Evolutionary conservation across 305 asterid species (phyloP).

Genomic region (Fraxinus nigra): DNA sequence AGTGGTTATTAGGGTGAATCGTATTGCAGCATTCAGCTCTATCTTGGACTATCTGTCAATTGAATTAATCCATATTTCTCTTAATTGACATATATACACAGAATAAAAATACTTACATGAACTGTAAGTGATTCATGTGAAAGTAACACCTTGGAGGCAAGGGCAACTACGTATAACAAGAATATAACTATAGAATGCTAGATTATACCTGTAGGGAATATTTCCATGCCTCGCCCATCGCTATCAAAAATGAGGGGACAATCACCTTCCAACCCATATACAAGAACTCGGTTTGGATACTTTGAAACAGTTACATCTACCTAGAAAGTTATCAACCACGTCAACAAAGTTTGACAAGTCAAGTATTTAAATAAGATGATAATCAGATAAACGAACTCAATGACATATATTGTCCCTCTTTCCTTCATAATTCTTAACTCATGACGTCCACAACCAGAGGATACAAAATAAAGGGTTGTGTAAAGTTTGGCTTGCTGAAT

Average conservation of each 20-base stretch:
- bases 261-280: constrained; percentile 83
- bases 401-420: constrained; percentile 5
- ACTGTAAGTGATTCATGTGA: neutral
- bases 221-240: constrained; percentile 84
- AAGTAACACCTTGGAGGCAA: constrained; percentile 8
- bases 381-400: neutral
- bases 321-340: constrained; percentile 34
- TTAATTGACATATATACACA: neutral
- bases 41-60: neutral
- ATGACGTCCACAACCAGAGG: neutral
- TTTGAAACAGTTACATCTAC: constrained; percentile 73
- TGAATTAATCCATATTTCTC: neutral
- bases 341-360: constrained; percentile 14
- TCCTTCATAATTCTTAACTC: neutral
- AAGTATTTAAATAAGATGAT: constrained; percentile 3
- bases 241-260: constrained; percentile 75
- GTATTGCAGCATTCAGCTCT: neutral
- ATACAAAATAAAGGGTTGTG: neutral
- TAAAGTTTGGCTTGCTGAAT: too few species aligned
- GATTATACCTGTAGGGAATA: constrained; percentile 81
- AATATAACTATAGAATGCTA: neutral
- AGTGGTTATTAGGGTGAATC: neutral
- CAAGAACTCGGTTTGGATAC: constrained; percentile 86
- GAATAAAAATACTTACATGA: constrained; percentile 1
- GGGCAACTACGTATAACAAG: neutral